Evolutionary conservation across 1,284 basidiomycete species (phyloP), one percentile per base, ranked within the genome.

Genomic region (Papiliotrema flavescens): DNA sequence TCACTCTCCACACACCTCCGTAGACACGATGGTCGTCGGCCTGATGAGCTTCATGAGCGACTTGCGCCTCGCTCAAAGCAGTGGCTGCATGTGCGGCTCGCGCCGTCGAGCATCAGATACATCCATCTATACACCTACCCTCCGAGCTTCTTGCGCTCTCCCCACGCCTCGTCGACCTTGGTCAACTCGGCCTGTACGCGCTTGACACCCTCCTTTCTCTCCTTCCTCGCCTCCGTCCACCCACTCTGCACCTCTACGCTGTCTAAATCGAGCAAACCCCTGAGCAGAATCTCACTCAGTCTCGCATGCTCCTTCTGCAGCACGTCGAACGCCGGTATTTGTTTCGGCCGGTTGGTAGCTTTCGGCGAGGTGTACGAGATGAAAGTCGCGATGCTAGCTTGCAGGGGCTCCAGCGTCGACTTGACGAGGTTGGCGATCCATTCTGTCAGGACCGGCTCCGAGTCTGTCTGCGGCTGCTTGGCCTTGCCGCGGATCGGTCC

Each of bases 171-270:
- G 54, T 80, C 79, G 15, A 79, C 71, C 37, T 64, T 63, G 35
- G 75, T 76, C 54, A 80, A 63, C 50, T 72, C 68, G n/a, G 58
- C 67, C 62, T 80, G 79, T 14, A 80, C 74, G 23, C 59, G 61
- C 61, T 61, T 72, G 7, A 80, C 79, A 0, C 75, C 78, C 28
- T 76, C 73, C 61, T 80, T 80, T 51, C 79, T 65, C 59, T 75
- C 77, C 56, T 67, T 63, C 49, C 79, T 68, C 24, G 79, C 79
- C n/a, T 74, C 65, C 6, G 57, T 61, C 71, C 77, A 80, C 34
- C 62, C 69, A 13, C 56, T 56, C 3, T 74, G 76, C 32, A 80
- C 75, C 47, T 79, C 74, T 42, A 79, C 70, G 34, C 74, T 73
- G 63, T 80, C 79, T 37, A 80, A 61, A 57, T 77, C 76, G 47